Conservation (phyloP, 176 grass and related monocot genomes). For the Canna indica region DNA sequence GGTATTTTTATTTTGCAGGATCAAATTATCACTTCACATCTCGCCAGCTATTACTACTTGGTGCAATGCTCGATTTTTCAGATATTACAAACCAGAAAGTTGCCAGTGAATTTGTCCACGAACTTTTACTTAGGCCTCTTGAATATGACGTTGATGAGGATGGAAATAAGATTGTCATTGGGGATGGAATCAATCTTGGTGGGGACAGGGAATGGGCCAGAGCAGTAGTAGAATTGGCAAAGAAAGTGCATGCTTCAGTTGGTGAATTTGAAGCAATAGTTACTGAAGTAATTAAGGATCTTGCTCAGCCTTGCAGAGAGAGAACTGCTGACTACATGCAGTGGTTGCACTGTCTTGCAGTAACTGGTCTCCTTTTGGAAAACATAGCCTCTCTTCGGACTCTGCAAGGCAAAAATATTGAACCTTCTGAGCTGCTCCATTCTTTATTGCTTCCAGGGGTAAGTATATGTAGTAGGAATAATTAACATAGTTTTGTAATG, state of each 20-base stretch:
- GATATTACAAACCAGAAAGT: conserved; percentile 69
- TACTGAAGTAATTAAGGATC: conserved; percentile 47
- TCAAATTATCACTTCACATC: conserved; percentile 67
- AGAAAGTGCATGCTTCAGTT: conserved; percentile 57
- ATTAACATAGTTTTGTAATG: too few species aligned
- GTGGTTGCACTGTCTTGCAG: conserved; percentile 84
- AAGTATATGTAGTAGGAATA: conserved; percentile 25
- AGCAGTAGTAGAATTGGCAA: conserved; percentile 68
- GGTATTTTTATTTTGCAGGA: conserved; percentile 37
- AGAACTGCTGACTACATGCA: conserved; percentile 72
- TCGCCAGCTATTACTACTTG: conserved; percentile 72
- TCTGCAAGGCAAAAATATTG: conserved; percentile 53
- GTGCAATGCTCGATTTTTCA: conserved; percentile 88
- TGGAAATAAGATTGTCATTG: conserved; percentile 66
- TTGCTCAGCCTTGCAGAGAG: conserved; percentile 63
- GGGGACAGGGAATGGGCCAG: conserved; percentile 73
- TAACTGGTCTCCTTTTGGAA: conserved; percentile 79
- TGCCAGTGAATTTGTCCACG: conserved; percentile 58
- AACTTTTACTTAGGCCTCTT: conserved; percentile 64
- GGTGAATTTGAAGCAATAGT: conserved; percentile 82
- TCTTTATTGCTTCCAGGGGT: conserved; percentile 88
- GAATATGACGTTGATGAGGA: conserved; percentile 68
- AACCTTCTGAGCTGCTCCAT: conserved; percentile 57
- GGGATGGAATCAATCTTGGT: conserved; percentile 79
- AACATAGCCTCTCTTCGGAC: conserved; percentile 47